Percentiles rank a stretch among this genome's conserved stretches.
Conservation (phyloP, 257 asterid genomes). For the Penstemon davidsonii region DNA sequence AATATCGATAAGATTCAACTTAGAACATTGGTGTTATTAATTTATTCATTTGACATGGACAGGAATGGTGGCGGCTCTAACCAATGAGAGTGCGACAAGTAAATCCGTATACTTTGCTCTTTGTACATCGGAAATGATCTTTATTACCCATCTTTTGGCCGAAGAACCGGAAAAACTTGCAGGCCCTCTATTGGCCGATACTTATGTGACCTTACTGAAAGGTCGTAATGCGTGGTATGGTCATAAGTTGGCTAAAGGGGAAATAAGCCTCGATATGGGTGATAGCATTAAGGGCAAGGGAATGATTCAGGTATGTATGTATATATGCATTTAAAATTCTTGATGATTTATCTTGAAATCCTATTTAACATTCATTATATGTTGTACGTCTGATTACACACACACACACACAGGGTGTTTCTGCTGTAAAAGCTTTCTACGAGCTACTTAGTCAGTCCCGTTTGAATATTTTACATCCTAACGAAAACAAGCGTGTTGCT, state of each 20-base stretch:
- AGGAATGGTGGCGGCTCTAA: constrained; percentile 96
- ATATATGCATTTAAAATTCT: background rate
- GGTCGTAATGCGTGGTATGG: constrained; percentile 99
- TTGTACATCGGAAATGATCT: constrained; percentile 96
- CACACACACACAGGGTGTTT: constrained; percentile 78
- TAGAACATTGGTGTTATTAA: background rate
- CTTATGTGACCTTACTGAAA: constrained; percentile 87
- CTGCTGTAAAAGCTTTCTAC: constrained; percentile 90
- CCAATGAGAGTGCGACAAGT: constrained; percentile 99
- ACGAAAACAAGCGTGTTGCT: constrained; percentile 59
- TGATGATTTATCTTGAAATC: background rate
- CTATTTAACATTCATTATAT: background rate
- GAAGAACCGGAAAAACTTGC: constrained; percentile 97
- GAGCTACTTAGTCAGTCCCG: constrained; percentile 82
- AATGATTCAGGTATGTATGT: constrained; percentile 72
- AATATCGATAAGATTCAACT: too few species aligned
- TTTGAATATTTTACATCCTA: constrained; percentile 58
- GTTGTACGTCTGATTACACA: constrained; percentile 3
- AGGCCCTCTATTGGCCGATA: constrained; percentile 91
- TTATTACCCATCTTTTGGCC: constrained; percentile 91
- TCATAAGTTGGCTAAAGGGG: constrained; percentile 86
- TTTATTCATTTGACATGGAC: constrained; percentile 21
- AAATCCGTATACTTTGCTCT: constrained; percentile 96
- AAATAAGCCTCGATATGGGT: constrained; percentile 88
- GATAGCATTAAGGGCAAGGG: constrained; percentile 98